These are phyloP conservation scores for Aspergillus luchuensis DNA, from an alignment of 2,329 filamentous ascomycete genomes.

Conservation along the genomic window DNA sequence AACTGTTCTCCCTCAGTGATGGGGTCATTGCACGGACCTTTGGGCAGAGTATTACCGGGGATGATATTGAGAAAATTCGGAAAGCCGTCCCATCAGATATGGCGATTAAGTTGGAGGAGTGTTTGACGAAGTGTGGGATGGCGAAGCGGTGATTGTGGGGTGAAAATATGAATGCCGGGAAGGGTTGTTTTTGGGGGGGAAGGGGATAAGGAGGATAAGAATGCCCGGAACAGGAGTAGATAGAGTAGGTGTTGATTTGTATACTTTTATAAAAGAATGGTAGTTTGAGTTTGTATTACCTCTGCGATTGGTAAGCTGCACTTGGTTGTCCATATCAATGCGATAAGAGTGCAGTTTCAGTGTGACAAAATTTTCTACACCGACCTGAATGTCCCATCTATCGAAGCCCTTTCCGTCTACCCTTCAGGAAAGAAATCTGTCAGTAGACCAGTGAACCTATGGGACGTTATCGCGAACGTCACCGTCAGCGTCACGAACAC, in stretches of 20 bases:
- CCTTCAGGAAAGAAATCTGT: conserved; percentile 30
- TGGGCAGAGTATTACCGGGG: conserved; percentile 24
- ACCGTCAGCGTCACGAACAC: conserved; percentile 54
- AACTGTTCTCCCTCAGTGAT: conserved; percentile 24
- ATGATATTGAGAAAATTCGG: conserved; percentile 26
- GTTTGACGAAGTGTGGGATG: conserved; percentile 27
- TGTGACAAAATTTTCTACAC: conserved; percentile 29
- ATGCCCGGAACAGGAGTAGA: too few species aligned
- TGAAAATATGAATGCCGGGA: too few species aligned
- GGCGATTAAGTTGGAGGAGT: conserved; percentile 27
- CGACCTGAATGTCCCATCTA: conserved; percentile 1
- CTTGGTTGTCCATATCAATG: too few species aligned
- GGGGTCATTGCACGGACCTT: conserved; percentile 24
- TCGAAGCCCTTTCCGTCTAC: conserved; percentile 52
- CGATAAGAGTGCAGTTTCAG: too few species aligned
- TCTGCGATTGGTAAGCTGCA: too few species aligned
- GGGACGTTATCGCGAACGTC: conserved; percentile 52
- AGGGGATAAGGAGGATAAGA: too few species aligned
- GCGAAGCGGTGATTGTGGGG: too few species aligned
- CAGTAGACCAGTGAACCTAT: conserved; percentile 59
- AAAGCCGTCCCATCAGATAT: conserved; percentile 20
- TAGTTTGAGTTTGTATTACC: too few species aligned
- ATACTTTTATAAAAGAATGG: too few species aligned
- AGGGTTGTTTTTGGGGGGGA: too few species aligned
- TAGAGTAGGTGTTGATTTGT: too few species aligned